phyloP scores from a whole-genome alignment of 805 yeast genomes.

The Debaryomyces castellii region DNA sequence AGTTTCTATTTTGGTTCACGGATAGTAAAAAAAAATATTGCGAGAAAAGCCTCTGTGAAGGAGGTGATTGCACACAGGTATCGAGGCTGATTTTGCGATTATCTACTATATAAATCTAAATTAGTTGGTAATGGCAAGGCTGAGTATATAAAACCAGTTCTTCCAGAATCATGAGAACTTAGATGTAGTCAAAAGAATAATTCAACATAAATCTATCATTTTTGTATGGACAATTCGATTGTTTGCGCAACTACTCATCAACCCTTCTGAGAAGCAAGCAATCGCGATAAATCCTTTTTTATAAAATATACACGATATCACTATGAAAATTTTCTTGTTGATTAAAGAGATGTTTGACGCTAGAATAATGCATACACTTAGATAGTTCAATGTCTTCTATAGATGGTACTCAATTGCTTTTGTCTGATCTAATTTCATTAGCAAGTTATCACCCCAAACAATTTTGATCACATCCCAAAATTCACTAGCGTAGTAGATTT shows the following conservation, averaged over 20 bases:
- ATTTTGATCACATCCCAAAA: slow-evolving; percentile 72
- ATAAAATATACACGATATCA: no score
- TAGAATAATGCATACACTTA: no score
- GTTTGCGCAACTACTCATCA: no score
- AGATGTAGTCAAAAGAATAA: no score
- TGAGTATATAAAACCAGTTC: no score
- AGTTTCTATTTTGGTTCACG: background rate
- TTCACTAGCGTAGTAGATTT: slow-evolving; percentile 65
- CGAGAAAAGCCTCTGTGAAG: background rate
- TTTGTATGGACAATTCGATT: no score
- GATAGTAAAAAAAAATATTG: background rate
- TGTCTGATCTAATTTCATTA: slow-evolving; percentile 23
- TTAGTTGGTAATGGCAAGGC: background rate
- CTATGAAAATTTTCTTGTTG: background rate
- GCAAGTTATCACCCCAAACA: slow-evolving; percentile 63
- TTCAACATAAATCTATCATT: no score
- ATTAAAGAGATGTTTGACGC: no score
- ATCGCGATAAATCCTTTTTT: background rate
- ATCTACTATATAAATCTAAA: no score
- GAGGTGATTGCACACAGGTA: background rate
- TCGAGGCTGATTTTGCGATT: background rate
- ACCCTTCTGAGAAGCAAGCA: background rate
- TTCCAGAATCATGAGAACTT: no score
- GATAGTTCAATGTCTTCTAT: slow-evolving; percentile 1
- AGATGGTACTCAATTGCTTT: slow-evolving; percentile 32